These are phyloP conservation scores for Cyathus pygmaeus DNA, from an alignment of 1,284 basidiomycete species.

Conservation along the genomic window DNA sequence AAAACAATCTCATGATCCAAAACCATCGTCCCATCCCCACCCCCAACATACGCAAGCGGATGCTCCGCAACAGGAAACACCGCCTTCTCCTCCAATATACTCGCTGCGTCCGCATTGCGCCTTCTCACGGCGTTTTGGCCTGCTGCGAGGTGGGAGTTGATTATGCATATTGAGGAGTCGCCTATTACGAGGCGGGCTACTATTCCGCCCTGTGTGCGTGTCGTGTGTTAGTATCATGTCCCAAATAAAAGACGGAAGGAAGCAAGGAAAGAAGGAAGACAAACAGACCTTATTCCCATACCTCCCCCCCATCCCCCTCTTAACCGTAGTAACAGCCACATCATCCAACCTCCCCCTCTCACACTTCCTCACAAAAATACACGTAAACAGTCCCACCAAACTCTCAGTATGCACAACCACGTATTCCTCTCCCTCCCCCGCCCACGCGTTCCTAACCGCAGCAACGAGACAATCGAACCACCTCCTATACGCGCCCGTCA, in stretches of 20 bases:
- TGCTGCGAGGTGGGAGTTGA: slow-evolving; percentile 97
- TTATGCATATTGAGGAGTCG: slow-evolving; percentile 91
- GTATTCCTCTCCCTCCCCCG: slow-evolving; percentile 78
- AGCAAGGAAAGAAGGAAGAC: not conserved
- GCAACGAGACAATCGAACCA: slow-evolving; percentile 87
- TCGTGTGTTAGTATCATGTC: too few species aligned
- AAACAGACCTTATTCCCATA: slow-evolving; percentile 92
- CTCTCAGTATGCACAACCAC: slow-evolving; percentile 87
- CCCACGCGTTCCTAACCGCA: slow-evolving; percentile 76
- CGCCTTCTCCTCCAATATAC: slow-evolving; percentile 84
- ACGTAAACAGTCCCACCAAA: slow-evolving; percentile 90
- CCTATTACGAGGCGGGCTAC: slow-evolving; percentile 90
- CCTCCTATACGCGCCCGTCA: slow-evolving; percentile 84
- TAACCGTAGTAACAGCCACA: slow-evolving; percentile 81
- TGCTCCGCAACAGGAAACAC: slow-evolving; percentile 71
- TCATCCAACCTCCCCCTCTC: slow-evolving; percentile 73
- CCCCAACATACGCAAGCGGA: slow-evolving; percentile 80
- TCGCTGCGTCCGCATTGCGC: slow-evolving; percentile 88
- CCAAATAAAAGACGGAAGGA: too few species aligned
- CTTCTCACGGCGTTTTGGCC: slow-evolving; percentile 87
- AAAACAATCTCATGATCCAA: slow-evolving; percentile 95
- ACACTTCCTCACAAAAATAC: slow-evolving; percentile 83
- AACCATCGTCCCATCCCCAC: slow-evolving; percentile 94
- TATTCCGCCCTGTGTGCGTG: slow-evolving; percentile 87
- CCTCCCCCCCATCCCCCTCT: slow-evolving; percentile 90